Evolutionary conservation across 352 stramenopile genomes (phyloP).

Genomic region (Phytopythium ostracodes): DNA sequence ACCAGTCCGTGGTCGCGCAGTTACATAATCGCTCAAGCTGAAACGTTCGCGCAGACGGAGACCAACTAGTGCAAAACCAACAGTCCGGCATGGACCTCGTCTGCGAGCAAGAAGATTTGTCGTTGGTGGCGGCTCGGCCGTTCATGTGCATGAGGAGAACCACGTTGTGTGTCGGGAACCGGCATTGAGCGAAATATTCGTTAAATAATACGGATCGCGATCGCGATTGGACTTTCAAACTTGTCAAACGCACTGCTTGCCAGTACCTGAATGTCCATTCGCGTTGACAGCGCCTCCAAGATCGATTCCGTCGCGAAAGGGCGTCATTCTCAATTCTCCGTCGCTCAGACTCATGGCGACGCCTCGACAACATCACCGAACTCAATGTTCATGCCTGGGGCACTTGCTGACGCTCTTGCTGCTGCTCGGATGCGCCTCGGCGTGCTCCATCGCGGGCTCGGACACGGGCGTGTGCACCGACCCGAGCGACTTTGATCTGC

Average conservation of each 20-base stretch:
- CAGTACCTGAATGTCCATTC: background rate
- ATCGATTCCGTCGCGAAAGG: background rate
- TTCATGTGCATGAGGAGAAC: too few relatives aligned
- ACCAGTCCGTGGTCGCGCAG: too few relatives aligned
- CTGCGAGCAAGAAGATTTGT: too few relatives aligned
- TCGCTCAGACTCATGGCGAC: background rate
- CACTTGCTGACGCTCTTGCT: background rate
- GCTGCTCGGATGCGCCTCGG: background rate
- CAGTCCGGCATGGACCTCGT: too few relatives aligned
- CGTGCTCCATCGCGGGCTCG: slow-evolving; percentile 43
- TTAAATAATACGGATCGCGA: too few relatives aligned
- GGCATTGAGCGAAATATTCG: too few relatives aligned
- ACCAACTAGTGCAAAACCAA: too few relatives aligned
- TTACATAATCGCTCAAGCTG: too few relatives aligned
- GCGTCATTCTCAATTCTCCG: too few relatives aligned
- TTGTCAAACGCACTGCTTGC: background rate
- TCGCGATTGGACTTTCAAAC: background rate
- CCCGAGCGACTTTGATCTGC: slow-evolving; percentile 57
- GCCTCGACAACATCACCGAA: background rate
- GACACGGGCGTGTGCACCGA: slow-evolving; percentile 63
- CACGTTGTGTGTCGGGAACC: too few relatives aligned
- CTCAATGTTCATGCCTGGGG: background rate
- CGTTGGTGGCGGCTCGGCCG: too few relatives aligned
- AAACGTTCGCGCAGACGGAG: too few relatives aligned
- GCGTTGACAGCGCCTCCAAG: background rate